These are phyloP conservation scores for Epichloe brachyelytri DNA, from an alignment of 2,329 filamentous ascomycete genomes.

Conservation along the genomic window DNA sequence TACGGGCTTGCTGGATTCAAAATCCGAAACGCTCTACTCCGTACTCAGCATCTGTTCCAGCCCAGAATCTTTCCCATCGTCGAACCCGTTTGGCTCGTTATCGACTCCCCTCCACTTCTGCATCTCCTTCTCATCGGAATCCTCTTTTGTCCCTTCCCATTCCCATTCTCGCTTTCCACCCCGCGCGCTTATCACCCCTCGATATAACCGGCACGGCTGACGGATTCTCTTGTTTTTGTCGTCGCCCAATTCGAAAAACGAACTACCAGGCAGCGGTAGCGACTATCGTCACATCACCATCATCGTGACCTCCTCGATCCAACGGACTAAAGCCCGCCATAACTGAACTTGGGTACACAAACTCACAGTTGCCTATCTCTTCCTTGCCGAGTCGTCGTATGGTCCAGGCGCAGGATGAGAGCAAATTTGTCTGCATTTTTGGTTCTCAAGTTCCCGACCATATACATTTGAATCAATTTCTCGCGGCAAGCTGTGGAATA, in stretches of 20 bases:
- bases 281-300: not conserved
- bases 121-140: not conserved
- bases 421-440: not conserved
- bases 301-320: not conserved
- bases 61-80: not conserved
- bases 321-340: not conserved
- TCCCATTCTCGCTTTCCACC: not conserved
- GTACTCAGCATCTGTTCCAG: not conserved
- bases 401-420: not conserved
- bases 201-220: not conserved
- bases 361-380: not conserved
- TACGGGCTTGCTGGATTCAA: no score
- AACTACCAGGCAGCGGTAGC: not conserved
- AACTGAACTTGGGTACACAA: no score
- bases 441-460: not conserved
- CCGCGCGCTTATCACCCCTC: not conserved
- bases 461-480: not conserved
- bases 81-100: not conserved
- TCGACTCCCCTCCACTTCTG: not conserved
- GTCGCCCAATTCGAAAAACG: not conserved
- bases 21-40: no score
- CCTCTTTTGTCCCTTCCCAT: not conserved
- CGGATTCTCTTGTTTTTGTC: not conserved
- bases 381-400: not conserved
- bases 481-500: not conserved